These are phyloP conservation scores for Diospyros lotus DNA, from an alignment of 148 eudicot species.

Conservation along the genomic window DNA sequence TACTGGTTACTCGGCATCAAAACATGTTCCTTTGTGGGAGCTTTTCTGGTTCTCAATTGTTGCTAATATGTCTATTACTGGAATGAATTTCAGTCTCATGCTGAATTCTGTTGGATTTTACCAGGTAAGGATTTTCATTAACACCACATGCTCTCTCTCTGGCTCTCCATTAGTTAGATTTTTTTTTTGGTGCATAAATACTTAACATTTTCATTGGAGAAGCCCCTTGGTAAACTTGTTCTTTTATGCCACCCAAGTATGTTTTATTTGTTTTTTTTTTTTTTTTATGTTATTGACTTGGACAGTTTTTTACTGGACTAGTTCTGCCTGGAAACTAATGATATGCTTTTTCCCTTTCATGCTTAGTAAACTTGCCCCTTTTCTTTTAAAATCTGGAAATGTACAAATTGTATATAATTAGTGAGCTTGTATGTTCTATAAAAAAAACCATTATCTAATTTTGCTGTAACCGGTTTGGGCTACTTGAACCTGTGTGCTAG, in stretches of 20 bases:
- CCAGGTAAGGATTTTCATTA: constrained; percentile 44
- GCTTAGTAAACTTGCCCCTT: constrained; percentile 1
- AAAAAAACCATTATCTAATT: too few relatives aligned
- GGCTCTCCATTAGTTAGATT: too few relatives aligned
- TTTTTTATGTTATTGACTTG: too few relatives aligned
- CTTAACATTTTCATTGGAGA: too few relatives aligned
- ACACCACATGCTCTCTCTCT: background rate
- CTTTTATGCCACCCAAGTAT: background rate
- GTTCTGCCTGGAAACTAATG: background rate
- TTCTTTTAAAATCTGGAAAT: background rate
- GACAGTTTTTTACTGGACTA: background rate
- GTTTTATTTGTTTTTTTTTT: too few relatives aligned
- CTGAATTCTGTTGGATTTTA: constrained; percentile 90
- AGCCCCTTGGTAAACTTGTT: background rate
- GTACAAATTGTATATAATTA: background rate
- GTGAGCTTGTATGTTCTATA: too few relatives aligned
- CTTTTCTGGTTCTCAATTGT: constrained; percentile 82
- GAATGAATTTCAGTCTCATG: constrained; percentile 90
- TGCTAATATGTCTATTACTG: constrained; percentile 81
- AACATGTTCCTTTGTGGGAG: constrained; percentile 80
- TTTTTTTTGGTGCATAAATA: too few relatives aligned
- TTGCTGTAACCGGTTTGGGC: too few relatives aligned
- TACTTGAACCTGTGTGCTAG: too few relatives aligned
- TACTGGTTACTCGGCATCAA: constrained; percentile 65
- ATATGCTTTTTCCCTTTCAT: background rate